These are phyloP conservation scores for Fusarium virguliforme DNA, from an alignment of 2,329 filamentous ascomycete genomes.

Conservation along the genomic window DNA sequence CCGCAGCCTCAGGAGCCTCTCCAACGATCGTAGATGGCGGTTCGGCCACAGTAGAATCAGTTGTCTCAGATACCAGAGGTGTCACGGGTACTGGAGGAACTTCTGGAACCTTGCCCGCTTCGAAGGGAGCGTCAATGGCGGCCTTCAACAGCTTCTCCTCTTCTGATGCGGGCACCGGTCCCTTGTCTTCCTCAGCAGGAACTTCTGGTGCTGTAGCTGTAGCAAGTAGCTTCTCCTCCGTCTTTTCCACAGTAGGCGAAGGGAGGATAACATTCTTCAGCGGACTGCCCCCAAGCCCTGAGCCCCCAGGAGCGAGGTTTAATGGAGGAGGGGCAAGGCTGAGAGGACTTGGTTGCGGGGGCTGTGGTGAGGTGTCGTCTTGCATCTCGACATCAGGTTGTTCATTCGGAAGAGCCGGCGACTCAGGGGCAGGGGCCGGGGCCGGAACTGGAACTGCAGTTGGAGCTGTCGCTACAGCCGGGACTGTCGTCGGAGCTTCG, in stretches of 20 bases:
- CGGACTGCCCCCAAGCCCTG: constrained; percentile 66
- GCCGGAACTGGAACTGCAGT: constrained; percentile 4
- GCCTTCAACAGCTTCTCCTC: constrained; percentile 31
- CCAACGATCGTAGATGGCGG: constrained; percentile 55
- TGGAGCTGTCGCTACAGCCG: constrained; percentile 7
- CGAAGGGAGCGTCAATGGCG: constrained; percentile 38
- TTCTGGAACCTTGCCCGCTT: constrained; percentile 14
- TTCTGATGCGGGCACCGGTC: constrained; percentile 13
- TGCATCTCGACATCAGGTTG: constrained; percentile 48
- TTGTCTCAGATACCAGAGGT: constrained; percentile 23
- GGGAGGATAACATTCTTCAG: constrained; percentile 67
- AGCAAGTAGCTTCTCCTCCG: constrained; percentile 31
- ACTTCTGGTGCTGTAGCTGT: constrained; percentile 18
- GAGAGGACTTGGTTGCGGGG: constrained; percentile 52
- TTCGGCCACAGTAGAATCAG: constrained; percentile 51
- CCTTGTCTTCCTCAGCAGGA: constrained; percentile 22
- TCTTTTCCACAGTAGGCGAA: constrained; percentile 61
- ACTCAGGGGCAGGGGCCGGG: constrained; percentile 17
- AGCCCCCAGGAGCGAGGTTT: constrained; percentile 51
- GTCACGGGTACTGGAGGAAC: constrained; percentile 16
- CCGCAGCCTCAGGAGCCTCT: constrained; percentile 50
- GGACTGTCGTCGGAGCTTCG: background rate
- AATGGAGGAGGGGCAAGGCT: constrained; percentile 53
- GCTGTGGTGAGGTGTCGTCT: constrained; percentile 44
- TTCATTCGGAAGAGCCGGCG: constrained; percentile 40